Evolutionary conservation across 2,329 filamentous ascomycete species (phyloP), one percentile per base, ranked within the genome.

Genomic region (Xylaria sp.): DNA sequence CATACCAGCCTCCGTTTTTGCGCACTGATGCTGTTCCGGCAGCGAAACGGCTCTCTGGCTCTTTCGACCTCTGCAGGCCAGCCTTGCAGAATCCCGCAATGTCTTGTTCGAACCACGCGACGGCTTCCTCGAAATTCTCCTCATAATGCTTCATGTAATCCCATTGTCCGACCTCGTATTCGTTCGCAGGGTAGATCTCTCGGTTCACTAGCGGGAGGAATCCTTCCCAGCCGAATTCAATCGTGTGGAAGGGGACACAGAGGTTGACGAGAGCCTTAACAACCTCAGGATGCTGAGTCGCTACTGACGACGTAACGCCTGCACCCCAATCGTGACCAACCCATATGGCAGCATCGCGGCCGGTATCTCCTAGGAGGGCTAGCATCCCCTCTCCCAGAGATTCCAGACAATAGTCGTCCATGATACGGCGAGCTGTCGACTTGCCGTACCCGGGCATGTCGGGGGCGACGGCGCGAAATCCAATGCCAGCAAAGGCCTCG

Each of bases 271-370:
- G 72, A 0, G 72, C 78, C 13, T 72, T 69, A 59, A 75, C 74
- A 44, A 63, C 70, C 8, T 78, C 71, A 0, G 78, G 78, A 48
- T 75, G 75, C 46, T 76, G 75, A 20, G 75, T 74, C 39, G 77
- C 78, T 34, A 80, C 56, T 9, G 73, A 72, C 48, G 72, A 79
- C 7, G 75, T 69, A 0, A 74, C 69, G 1, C 72, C 76, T 13
- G 76, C 71, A 56, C 78, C 78, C 83, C 83, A 84, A 70, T 85
- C 83, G 66, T 85, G 84, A 13, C 79, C 83, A 41, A 85, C 75
- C 83, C 85, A 86, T n/a, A 87, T 73, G 1, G 83, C 84, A 8
- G 79, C 78, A 0, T 76, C 67, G 23, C 83, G 73, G 20, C 64
- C 62, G 0, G 79, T 69, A 28, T 77, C 72, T 23, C 73, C 74